phyloP scores from a whole-genome alignment of 495 filamentous ascomycete species.

The Podospora comata region DNA sequence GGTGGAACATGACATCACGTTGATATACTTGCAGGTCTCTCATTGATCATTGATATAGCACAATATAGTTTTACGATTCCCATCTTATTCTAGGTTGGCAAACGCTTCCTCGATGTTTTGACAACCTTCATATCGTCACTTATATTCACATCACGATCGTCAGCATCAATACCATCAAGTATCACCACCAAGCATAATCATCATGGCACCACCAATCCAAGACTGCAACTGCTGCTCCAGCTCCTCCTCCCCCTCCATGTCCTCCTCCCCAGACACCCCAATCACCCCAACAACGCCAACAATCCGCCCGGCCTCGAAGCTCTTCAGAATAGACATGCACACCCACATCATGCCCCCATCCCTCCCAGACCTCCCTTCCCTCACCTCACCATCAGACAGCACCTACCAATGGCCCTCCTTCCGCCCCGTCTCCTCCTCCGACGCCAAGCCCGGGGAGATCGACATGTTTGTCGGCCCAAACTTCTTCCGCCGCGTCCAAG shows the following conservation, averaged over 20 bases:
- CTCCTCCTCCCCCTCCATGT: constrained; percentile 13
- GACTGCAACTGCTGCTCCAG: neutral
- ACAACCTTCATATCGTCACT: too few relatives aligned
- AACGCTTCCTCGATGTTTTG: too few relatives aligned
- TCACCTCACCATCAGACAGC: constrained; percentile 15
- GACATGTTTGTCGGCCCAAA: constrained; percentile 31
- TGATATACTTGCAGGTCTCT: neutral
- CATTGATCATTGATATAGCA: neutral
- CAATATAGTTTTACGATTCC: neutral
- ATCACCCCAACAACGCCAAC: neutral
- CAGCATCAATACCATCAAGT: neutral
- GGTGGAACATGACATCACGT: neutral
- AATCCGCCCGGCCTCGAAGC: constrained; percentile 11
- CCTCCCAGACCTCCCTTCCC: constrained; percentile 23
- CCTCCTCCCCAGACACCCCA: constrained; percentile 5
- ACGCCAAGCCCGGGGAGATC: constrained; percentile 13
- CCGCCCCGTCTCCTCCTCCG: constrained; percentile 15
- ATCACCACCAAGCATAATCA: neutral
- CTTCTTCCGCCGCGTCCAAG: constrained; percentile 30
- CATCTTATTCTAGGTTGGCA: neutral
- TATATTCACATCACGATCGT: too few relatives aligned
- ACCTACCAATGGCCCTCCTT: constrained; percentile 30
- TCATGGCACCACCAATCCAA: constrained; percentile 19
- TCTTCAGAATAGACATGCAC: constrained; percentile 36
- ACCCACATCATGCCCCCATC: constrained; percentile 33